Percentiles rank a stretch among this genome's conserved stretches.
These are phyloP conservation scores for Fistulinella cinereoalba DNA, from an alignment of 1,284 basidiomycete species.

Conservation along the genomic window DNA sequence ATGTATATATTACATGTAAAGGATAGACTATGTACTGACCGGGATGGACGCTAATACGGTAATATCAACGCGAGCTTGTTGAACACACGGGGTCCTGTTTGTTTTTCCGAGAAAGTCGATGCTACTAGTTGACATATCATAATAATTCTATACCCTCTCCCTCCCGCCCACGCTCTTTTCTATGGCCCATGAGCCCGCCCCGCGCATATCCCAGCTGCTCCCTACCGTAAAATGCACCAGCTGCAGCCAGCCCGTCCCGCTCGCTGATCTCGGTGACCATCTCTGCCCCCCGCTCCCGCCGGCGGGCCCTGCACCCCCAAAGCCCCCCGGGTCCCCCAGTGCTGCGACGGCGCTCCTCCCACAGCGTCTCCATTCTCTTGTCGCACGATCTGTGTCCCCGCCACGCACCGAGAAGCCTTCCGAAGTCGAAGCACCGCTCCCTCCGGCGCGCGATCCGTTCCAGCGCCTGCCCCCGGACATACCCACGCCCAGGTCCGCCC, in stretches of 20 bases:
- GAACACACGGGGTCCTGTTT: constrained; percentile 1
- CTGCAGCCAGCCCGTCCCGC: constrained; percentile 65
- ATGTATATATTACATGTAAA: constrained; percentile 16
- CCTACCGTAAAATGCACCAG: constrained; percentile 82
- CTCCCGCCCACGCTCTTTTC: constrained; percentile 32
- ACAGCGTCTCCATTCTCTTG: constrained; percentile 37
- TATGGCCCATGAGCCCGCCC: constrained; percentile 29
- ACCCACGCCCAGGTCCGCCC: constrained; percentile 5
- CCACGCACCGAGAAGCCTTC: constrained; percentile 11
- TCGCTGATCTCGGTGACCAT: constrained; percentile 72
- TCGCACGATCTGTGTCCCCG: constrained; percentile 21
- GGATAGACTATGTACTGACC: too few relatives aligned
- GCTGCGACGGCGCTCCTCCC: constrained; percentile 35
- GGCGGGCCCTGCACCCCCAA: constrained; percentile 34
- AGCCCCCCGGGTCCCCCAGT: constrained; percentile 34
- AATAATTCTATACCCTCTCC: constrained; percentile 28
- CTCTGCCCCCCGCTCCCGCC: constrained; percentile 55
- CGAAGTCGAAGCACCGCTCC: constrained; percentile 3
- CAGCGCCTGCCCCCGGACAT: constrained; percentile 21
- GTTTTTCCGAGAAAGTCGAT: constrained; percentile 4
- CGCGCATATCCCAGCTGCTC: constrained; percentile 70
- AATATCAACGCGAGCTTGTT: constrained; percentile 11
- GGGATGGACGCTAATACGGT: too few relatives aligned
- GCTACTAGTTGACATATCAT: constrained; percentile 13
- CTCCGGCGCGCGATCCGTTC: constrained; percentile 27